Evolutionary conservation across 768 basidiomycete genomes (phyloP).

Genomic region (Phylloporus scabripes): DNA sequence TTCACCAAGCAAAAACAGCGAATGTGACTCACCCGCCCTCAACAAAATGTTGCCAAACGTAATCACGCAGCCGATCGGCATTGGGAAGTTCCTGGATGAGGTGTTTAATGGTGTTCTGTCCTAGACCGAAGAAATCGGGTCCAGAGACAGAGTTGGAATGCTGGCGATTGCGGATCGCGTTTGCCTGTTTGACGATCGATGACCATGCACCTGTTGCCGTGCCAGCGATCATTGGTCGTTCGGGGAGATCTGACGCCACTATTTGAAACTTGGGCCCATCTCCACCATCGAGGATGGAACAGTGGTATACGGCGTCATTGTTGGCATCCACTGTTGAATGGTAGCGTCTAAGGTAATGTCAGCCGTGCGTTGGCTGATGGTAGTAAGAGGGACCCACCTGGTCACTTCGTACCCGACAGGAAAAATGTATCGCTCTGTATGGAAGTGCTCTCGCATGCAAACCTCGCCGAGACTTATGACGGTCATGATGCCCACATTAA

Average conservation of each 20-base stretch:
- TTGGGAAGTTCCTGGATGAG: conserved; percentile 81
- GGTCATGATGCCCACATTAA: conserved; percentile 86
- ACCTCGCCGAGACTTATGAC: conserved; percentile 69
- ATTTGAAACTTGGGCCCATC: conserved; percentile 86
- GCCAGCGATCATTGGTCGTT: conserved; percentile 72
- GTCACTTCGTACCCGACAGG: conserved; percentile 83
- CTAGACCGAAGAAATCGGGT: conserved; percentile 83
- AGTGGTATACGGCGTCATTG: conserved; percentile 68
- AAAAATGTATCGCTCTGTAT: conserved; percentile 85
- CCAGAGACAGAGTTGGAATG: conserved; percentile 87
- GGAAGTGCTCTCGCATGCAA: conserved; percentile 79
- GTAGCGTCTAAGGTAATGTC: conserved; percentile 51
- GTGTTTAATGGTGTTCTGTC: conserved; percentile 85
- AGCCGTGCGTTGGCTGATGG: neutral
- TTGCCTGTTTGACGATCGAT: conserved; percentile 76
- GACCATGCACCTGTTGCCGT: conserved; percentile 88
- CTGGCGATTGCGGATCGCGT: conserved; percentile 71
- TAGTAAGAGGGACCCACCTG: conserved; percentile 41
- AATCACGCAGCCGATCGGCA: conserved; percentile 66
- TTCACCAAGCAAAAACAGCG: conserved; percentile 8
- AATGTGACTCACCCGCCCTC: conserved; percentile 71
- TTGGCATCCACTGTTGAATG: conserved; percentile 67
- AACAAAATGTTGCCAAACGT: conserved; percentile 81
- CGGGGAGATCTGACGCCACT: conserved; percentile 64
- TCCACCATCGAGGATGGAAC: conserved; percentile 79